A percentile compares a stretch with the other conserved stretches of the same genome.
phyloP scores from a whole-genome alignment of 495 filamentous ascomycete species.

The Neurospora sp. region DNA sequence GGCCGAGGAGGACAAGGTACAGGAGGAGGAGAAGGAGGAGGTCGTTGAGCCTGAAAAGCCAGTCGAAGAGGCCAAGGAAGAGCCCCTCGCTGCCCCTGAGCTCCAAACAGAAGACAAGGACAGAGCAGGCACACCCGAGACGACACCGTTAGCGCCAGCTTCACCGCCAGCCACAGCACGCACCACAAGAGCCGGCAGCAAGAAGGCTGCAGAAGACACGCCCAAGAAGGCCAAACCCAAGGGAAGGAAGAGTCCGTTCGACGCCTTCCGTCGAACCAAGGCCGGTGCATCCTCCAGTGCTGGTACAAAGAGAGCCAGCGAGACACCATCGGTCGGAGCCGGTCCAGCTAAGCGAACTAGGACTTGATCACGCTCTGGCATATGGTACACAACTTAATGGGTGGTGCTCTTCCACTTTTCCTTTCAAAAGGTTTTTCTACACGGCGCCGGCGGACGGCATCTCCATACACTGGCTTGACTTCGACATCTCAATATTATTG shows the following conservation, averaged over 20 bases:
- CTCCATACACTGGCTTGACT: neutral
- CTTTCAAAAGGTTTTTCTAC: neutral
- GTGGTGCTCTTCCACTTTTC: neutral
- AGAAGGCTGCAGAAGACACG: conserved; percentile 15
- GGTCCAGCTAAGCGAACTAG: conserved; percentile 26
- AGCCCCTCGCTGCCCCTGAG: neutral
- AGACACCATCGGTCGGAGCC: conserved; percentile 20
- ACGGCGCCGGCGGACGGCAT: neutral
- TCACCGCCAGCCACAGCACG: conserved; percentile 47
- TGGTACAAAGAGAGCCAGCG: conserved; percentile 37
- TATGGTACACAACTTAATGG: neutral
- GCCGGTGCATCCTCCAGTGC: conserved; percentile 13
- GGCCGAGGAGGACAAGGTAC: conserved; percentile 46
- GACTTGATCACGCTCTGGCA: conserved; percentile 14
- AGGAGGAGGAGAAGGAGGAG: conserved; percentile 11
- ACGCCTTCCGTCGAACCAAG: conserved; percentile 56
- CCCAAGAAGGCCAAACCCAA: conserved; percentile 18
- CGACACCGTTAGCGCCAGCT: conserved; percentile 40
- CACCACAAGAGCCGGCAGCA: conserved; percentile 35
- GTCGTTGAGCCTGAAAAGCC: neutral
- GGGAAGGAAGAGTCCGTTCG: conserved; percentile 52
- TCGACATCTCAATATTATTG: neutral
- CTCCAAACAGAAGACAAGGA: neutral
- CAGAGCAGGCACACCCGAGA: conserved; percentile 37
- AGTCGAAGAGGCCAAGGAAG: neutral